phyloP scores from a whole-genome alignment of 148 eudicot genomes.

The Nepenthes gracilis region DNA sequence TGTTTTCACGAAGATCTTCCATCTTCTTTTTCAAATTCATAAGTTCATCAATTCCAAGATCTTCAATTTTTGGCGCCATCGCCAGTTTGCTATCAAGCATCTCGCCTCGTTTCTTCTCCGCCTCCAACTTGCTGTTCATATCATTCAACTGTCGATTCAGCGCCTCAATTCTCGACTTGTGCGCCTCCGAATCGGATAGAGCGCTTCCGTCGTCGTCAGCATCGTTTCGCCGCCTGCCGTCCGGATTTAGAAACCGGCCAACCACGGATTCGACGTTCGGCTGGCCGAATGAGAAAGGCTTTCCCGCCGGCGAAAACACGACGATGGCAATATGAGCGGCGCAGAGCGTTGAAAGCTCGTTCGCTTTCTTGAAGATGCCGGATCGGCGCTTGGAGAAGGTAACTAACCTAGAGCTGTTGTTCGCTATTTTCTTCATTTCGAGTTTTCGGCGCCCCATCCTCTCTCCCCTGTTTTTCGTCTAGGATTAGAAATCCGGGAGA shows the following conservation, averaged over 20 bases:
- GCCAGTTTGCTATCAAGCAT: neutral
- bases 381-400: neutral
- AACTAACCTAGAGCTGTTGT: constrained; percentile 1
- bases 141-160: neutral
- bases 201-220: neutral
- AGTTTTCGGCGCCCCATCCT: neutral
- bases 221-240: neutral
- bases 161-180: neutral
- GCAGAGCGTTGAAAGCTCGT: constrained; percentile 1
- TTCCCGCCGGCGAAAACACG: constrained; percentile 1
- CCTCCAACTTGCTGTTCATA: neutral
- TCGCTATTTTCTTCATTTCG: neutral
- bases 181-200: neutral
- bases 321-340: neutral
- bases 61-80: constrained; percentile 1
- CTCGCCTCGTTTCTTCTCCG: neutral
- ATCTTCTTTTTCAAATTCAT: constrained; percentile 9
- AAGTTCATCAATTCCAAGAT: constrained; percentile 1
- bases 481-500: no score
- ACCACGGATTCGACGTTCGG: neutral
- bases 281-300: constrained; percentile 4
- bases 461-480: no score
- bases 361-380: constrained; percentile 3
- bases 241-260: neutral
- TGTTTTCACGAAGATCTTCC: neutral